These are phyloP conservation scores for Cystobasidiopsis lactophilus DNA, from an alignment of 768 basidiomycete species.

Conservation along the genomic window DNA sequence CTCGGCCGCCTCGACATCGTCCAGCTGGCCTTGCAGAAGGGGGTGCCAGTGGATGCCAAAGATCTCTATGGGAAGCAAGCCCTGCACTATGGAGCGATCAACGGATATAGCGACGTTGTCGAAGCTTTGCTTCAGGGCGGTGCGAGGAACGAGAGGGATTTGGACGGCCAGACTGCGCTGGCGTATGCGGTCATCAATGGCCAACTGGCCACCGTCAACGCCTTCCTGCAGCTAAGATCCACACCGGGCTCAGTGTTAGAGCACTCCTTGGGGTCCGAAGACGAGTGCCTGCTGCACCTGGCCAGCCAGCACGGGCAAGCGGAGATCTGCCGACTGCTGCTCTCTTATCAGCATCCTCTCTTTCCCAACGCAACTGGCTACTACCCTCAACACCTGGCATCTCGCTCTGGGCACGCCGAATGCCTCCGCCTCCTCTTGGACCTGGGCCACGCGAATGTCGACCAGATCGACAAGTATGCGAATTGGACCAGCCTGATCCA, in stretches of 20 bases:
- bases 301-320: conserved; percentile 77
- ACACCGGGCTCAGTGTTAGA: too few relatives aligned
- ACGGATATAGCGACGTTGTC: conserved; percentile 59
- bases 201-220: conserved; percentile 54
- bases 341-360: conserved; percentile 53
- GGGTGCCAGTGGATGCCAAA: conserved; percentile 44
- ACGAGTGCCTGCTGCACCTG: conserved; percentile 66
- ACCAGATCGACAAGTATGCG: conserved; percentile 81
- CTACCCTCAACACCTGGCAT: conserved; percentile 88
- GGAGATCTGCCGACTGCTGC: conserved; percentile 52
- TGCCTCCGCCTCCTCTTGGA: conserved; percentile 53
- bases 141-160: conserved; percentile 45
- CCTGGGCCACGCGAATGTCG: conserved; percentile 48
- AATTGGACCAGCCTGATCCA: conserved; percentile 97
- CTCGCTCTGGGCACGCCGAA: conserved; percentile 69
- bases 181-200: conserved; percentile 82
- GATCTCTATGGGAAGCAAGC: conserved; percentile 86
- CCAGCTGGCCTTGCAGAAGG: conserved; percentile 50
- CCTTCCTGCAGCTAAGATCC: conserved; percentile 38
- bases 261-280: conserved; percentile 33
- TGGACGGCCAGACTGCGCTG: conserved; percentile 84
- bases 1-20: conserved; percentile 58
- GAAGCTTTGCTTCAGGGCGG: conserved; percentile 49
- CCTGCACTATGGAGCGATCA: conserved; percentile 87
- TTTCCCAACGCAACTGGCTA: conserved; percentile 84